Evolutionary conservation across 106 monocot species (phyloP), one percentile per base, ranked within the genome.

Genomic region (Ottelia alismoides): DNA sequence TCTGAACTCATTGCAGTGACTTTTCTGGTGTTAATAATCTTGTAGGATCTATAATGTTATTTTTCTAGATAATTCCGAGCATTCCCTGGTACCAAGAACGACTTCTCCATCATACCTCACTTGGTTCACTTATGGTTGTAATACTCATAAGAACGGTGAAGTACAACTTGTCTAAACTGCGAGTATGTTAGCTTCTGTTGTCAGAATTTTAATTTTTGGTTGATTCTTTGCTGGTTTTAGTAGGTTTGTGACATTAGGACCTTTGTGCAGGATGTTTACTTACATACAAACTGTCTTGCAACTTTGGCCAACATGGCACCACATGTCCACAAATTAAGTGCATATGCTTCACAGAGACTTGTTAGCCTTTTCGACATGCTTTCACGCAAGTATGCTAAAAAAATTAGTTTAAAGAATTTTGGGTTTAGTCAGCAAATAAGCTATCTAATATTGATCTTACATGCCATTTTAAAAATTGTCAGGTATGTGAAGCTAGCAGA

Each of bases 331-430:
- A 81, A 79, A 55, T 68, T 98, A 58, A 89, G 78, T 59, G 84
- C 81, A 24, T 98, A 85, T 85, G 96, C 96, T 63, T 85, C 96
- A 22, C 96, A 98, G 58, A 85, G 89, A 71, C 78, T 98, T 28
- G 85, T 98, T 70, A 85, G 96, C 79, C 89, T 98, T 65, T 89
- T 98, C 69, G 81, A 98, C 66, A 98, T 89, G 96, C 84, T 98
- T 46, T 76, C 89, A 30, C 84, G 85, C 52, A 98, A 89, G 96
- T 89, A 89, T 60, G 78, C n/a, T n/a, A n/a, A n/a, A n/a, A n/a
- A n/a, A n/a, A n/a, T n/a, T n/a, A n/a, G n/a, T n/a, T n/a, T n/a
- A n/a, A n/a, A n/a, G n/a, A n/a, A n/a, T n/a, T n/a, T n/a, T n/a
- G n/a, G n/a, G n/a, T n/a, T n/a, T n/a, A n/a, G n/a, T n/a, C n/a